Conservation (phyloP, 2,329 filamentous ascomycete genomes). For the Trichoderma breve region DNA sequence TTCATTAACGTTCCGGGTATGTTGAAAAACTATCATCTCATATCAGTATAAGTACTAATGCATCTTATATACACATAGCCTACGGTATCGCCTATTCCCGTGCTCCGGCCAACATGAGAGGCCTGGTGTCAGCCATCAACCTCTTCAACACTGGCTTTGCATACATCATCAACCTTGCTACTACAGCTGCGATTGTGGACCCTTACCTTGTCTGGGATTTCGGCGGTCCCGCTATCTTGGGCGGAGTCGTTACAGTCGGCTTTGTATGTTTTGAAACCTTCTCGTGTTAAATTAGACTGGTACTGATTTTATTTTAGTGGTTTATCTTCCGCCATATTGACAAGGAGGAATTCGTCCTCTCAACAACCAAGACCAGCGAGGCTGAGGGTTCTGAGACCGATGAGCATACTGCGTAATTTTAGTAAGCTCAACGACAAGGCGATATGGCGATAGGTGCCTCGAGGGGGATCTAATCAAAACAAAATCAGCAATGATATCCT, state of each 20-base stretch:
- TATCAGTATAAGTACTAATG: background rate
- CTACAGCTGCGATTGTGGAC: constrained; percentile 46
- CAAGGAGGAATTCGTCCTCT: background rate
- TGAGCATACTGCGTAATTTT: background rate
- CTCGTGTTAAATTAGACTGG: background rate
- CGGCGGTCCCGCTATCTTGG: constrained; percentile 44
- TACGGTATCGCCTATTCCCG: constrained; percentile 36
- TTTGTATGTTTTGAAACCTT: background rate
- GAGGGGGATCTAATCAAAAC: background rate
- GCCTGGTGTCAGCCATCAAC: constrained; percentile 50
- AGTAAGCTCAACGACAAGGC: background rate
- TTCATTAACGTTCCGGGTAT: background rate
- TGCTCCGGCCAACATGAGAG: constrained; percentile 51
- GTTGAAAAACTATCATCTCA: background rate
- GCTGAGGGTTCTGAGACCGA: background rate
- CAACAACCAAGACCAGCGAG: background rate
- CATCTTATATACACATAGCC: background rate
- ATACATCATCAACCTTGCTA: constrained; percentile 45
- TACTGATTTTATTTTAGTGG: background rate
- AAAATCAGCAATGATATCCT: background rate
- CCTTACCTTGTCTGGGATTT: constrained; percentile 52
- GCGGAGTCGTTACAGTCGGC: background rate
- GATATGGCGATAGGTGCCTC: background rate
- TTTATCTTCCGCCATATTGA: background rate
- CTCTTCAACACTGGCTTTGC: constrained; percentile 47